Evolutionary conservation across 169 alveolate species (phyloP).

Genomic region (Plasmodium adleri): DNA sequence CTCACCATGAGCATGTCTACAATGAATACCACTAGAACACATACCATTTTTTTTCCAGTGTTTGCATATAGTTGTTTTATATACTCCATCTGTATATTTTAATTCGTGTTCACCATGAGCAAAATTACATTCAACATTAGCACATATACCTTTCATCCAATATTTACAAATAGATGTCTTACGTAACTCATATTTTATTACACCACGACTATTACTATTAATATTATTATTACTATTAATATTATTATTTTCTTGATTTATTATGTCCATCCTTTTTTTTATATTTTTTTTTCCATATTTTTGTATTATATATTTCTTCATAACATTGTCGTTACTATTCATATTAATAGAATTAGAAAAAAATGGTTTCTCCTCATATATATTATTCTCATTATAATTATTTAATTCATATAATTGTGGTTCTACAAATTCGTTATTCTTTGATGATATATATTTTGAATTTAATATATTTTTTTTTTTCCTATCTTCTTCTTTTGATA

Average conservation of each 20-base stretch:
- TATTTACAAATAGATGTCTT: slow-evolving; percentile 82
- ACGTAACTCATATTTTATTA: slow-evolving; percentile 12
- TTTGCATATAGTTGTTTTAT: slow-evolving; percentile 84
- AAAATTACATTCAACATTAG: slow-evolving; percentile 81
- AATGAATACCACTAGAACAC: slow-evolving; percentile 80
- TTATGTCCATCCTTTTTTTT: not conserved
- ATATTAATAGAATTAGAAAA: not conserved
- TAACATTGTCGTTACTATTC: not conserved
- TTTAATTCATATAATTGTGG: too few relatives aligned
- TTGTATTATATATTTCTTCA: not conserved
- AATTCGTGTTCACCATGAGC: slow-evolving; percentile 85
- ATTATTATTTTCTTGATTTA: not conserved
- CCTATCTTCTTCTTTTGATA: too few relatives aligned
- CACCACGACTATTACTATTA: not conserved
- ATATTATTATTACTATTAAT: too few relatives aligned
- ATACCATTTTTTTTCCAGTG: slow-evolving; percentile 82
- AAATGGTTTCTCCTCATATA: not conserved
- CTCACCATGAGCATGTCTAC: slow-evolving; percentile 87
- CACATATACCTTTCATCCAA: slow-evolving; percentile 84
- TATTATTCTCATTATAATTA: too few relatives aligned
- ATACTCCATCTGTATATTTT: slow-evolving; percentile 80
- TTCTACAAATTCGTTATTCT: too few relatives aligned
- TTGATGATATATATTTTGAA: too few relatives aligned
- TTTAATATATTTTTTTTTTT: too few relatives aligned
- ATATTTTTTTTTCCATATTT: not conserved